Percentiles rank a stretch among this genome's conserved stretches.
phyloP scores from a whole-genome alignment of 305 asterid species.

The Vinca major region DNA sequence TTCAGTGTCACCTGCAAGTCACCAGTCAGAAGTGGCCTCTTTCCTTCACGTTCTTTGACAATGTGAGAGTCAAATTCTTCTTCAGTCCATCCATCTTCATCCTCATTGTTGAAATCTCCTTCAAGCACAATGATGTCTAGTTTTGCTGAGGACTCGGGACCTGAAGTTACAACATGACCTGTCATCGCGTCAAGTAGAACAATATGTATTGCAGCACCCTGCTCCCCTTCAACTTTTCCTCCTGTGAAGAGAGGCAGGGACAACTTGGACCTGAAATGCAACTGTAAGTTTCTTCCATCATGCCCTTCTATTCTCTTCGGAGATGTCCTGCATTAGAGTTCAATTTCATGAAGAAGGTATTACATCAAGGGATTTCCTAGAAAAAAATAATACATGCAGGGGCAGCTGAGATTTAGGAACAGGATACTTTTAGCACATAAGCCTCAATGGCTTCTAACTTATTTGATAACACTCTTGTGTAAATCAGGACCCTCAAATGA shows the following conservation, averaged over 20 bases:
- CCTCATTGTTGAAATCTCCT: conserved; percentile 89
- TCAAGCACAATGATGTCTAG: conserved; percentile 80
- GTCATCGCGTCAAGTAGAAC: conserved; percentile 69
- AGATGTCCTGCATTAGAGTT: conserved; percentile 53
- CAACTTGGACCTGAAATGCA: conserved; percentile 79
- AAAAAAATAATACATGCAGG: not conserved
- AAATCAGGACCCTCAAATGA: too few relatives aligned
- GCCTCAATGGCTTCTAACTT: too few relatives aligned
- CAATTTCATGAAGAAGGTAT: not conserved
- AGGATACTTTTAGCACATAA: too few relatives aligned
- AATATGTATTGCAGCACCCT: conserved; percentile 68
- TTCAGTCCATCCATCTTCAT: conserved; percentile 76
- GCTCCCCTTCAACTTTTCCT: conserved; percentile 92
- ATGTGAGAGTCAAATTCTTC: conserved; percentile 83
- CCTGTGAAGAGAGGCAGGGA: conserved; percentile 92
- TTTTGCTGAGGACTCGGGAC: conserved; percentile 71
- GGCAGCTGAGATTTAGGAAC: too few relatives aligned
- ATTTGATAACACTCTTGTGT: conserved; percentile 20
- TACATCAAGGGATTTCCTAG: not conserved
- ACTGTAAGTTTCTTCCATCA: conserved; percentile 80
- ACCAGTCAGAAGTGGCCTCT: conserved; percentile 84
- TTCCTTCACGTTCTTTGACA: conserved; percentile 91
- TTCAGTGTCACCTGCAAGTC: conserved; percentile 75
- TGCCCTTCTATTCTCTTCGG: conserved; percentile 84
- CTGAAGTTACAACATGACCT: conserved; percentile 62